Percentiles rank a stretch among this genome's conserved stretches.
These are phyloP conservation scores for Diaporthe vexans DNA, from an alignment of 2,329 filamentous ascomycete genomes.

Conservation along the genomic window DNA sequence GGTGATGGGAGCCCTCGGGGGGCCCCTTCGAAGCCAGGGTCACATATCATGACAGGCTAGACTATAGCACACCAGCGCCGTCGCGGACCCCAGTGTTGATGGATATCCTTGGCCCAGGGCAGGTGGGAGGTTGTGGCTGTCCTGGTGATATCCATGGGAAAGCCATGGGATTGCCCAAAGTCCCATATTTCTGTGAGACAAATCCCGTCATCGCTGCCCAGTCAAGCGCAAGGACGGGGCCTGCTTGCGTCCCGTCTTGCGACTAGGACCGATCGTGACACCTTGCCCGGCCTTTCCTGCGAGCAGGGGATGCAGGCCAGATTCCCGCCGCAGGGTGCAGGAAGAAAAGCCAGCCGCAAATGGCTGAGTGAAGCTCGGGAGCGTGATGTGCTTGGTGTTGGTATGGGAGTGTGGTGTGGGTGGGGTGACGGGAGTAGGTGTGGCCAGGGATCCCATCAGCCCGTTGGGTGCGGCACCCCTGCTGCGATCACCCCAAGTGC, in stretches of 20 bases:
- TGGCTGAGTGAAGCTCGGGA: conserved; percentile 16
- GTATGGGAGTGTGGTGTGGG: neutral
- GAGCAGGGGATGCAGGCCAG: neutral
- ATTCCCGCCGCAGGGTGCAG: conserved; percentile 8
- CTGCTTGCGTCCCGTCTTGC: neutral
- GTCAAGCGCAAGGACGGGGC: conserved; percentile 16
- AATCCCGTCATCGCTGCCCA: conserved; percentile 27
- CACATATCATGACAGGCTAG: conserved; percentile 2
- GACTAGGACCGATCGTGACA: conserved; percentile 24
- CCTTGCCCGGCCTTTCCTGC: conserved; percentile 11
- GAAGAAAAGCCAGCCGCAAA: conserved; percentile 6
- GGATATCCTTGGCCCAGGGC: neutral
- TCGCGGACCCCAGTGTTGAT: conserved; percentile 23
- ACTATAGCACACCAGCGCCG: conserved; percentile 3
- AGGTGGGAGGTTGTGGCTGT: conserved; percentile 20
- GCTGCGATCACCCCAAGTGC: conserved; percentile 25
- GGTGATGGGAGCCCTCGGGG: neutral
- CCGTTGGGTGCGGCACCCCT: conserved; percentile 11
- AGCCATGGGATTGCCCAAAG: conserved; percentile 34
- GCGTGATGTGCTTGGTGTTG: conserved; percentile 21
- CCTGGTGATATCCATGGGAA: conserved; percentile 19
- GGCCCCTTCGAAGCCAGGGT: neutral
- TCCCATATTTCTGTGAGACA: conserved; percentile 33
- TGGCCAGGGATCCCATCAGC: conserved; percentile 23
- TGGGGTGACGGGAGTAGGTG: conserved; percentile 23